Evolutionary conservation across 1,284 basidiomycete genomes (phyloP), one percentile per base, ranked within the genome.

Genomic region (Ceratorhiza oryzae-sativae): DNA sequence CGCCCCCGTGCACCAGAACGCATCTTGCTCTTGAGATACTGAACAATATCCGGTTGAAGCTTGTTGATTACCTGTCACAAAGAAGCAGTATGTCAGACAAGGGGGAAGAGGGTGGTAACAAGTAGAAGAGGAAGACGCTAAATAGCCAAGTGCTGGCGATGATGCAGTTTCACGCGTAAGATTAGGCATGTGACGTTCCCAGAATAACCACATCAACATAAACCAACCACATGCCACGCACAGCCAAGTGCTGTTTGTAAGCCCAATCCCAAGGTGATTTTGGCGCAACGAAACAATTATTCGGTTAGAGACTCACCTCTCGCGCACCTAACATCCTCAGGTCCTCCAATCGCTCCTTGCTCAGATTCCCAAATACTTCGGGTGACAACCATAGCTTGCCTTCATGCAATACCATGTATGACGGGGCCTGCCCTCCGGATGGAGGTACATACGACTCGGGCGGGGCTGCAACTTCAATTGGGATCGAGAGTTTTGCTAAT

Each of bases 1-100:
- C 63, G 32, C 20, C 63, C 63, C 25, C 63, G 20, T 15, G 49
- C 63, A 42, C 63, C 62, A 23, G 62, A 53, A 25, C 62, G 45
- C 62, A 65, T 65, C 62, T 65, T 65, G 34, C 30, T n/a, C 48
- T 53, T 65, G 46, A 65, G 62, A 65, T 65, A 65, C 32, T 65
- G 46, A 2, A 65, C 62, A 30, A 65, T 65, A 41, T 65, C 62
- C 23, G 62, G 45, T 53, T 65, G 62, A 4, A 65, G 62, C 5
- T 45, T 65, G 62, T 53, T 65, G 30, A 65, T 65, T 13, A 65
- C 62, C 62, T 65, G 20, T 30, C 45, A 53, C 10, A 6, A 49
- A 4, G 23, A 49, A 25, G 23, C 20, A 9, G 32, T 6, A n/a
- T 39, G 62, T 65, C 48, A 65, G 48, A 36, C 2, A 2, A 48